phyloP scores from a whole-genome alignment of 306 rosid species.

The Corylus heterophylla region DNA sequence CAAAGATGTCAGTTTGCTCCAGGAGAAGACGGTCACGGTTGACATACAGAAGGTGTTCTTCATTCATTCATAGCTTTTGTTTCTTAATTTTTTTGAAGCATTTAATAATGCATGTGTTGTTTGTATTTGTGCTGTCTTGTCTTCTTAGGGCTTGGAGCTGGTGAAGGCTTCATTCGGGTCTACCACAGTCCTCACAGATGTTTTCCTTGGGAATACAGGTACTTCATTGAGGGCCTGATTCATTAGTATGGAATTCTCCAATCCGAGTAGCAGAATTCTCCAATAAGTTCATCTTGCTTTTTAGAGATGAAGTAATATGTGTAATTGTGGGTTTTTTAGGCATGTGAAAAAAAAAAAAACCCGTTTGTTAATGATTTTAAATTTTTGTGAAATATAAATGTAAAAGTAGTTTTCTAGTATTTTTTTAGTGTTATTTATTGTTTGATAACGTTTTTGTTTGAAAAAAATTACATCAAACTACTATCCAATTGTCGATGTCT shows the following conservation, averaged over 20 bases:
- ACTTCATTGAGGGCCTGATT: not conserved
- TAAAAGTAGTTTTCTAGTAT: too few relatives aligned
- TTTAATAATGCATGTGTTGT: not conserved
- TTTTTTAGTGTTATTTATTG: not conserved
- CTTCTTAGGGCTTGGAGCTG: conserved; percentile 5
- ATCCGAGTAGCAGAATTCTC: too few relatives aligned
- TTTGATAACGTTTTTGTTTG: too few relatives aligned
- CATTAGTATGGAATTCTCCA: too few relatives aligned
- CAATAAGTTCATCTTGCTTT: too few relatives aligned
- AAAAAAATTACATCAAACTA: too few relatives aligned
- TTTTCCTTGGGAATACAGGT: not conserved
- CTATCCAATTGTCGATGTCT: too few relatives aligned
- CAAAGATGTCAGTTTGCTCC: not conserved
- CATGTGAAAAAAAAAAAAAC: too few relatives aligned
- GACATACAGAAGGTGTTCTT: not conserved
- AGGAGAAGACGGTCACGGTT: not conserved
- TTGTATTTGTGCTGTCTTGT: not conserved
- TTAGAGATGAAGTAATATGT: too few relatives aligned
- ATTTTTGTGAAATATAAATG: too few relatives aligned
- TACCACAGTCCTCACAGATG: conserved; percentile 1
- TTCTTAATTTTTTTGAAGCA: not conserved
- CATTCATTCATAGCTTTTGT: not conserved
- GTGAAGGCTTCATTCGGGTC: not conserved
- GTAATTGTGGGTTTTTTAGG: too few relatives aligned
- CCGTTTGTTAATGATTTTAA: too few relatives aligned